Conservation (phyloP, 176 grass and related monocot species). For the Eleusine coracana region DNA sequence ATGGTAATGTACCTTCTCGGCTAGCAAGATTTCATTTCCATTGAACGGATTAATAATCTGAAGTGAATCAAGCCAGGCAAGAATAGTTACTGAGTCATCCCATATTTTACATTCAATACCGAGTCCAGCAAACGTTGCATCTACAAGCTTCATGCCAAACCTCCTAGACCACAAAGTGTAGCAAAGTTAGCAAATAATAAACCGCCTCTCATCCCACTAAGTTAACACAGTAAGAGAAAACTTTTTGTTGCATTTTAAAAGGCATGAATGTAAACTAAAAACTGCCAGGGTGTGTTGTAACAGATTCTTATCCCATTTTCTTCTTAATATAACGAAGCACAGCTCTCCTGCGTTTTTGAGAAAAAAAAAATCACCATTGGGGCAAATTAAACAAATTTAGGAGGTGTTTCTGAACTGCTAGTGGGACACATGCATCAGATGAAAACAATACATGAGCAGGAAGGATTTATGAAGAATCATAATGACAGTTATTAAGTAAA, state of each 20-base stretch:
- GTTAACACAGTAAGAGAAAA: slow-evolving; percentile 9
- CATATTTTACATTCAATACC: slow-evolving; percentile 76
- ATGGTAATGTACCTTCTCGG: slow-evolving; percentile 61
- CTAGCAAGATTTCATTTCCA: slow-evolving; percentile 59
- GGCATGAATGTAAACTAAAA: too few relatives aligned
- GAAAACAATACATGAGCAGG: background rate
- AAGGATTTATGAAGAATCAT: slow-evolving; percentile 19
- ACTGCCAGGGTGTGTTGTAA: too few relatives aligned
- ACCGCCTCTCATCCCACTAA: background rate
- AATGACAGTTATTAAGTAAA: slow-evolving; percentile 3
- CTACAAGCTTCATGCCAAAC: slow-evolving; percentile 53
- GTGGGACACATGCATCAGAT: background rate
- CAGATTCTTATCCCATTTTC: too few relatives aligned
- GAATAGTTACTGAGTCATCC: slow-evolving; percentile 74
- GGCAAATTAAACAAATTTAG: slow-evolving; percentile 15
- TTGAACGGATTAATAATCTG: slow-evolving; percentile 69
- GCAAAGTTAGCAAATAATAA: slow-evolving; percentile 35
- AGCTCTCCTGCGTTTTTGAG: too few relatives aligned
- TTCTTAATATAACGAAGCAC: too few relatives aligned
- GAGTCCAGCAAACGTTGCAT: slow-evolving; percentile 60
- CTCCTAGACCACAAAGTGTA: slow-evolving; percentile 44
- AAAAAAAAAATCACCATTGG: slow-evolving; percentile 4
- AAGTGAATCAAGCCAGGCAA: slow-evolving; percentile 73
- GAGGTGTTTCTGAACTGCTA: slow-evolving; percentile 10
- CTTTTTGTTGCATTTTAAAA: background rate